Evolutionary conservation across 2,329 filamentous ascomycete genomes (phyloP), one percentile per base, ranked within the genome.

Genomic region (Cercospora janseana): DNA sequence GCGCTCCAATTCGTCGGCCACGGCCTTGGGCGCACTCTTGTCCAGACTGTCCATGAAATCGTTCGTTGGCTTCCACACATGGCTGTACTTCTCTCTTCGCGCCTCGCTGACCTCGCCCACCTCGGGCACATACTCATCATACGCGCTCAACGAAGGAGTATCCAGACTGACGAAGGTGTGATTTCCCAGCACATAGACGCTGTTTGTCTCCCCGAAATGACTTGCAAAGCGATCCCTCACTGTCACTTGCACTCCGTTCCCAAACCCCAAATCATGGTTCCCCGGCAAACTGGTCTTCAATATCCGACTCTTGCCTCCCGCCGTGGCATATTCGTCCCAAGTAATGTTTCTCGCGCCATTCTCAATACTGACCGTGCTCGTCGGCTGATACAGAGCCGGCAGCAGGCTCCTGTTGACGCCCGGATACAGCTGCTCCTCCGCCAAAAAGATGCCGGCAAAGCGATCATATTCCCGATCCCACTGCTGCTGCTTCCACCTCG

Each of bases 131-230:
- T 75, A 74, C 56, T 82, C 77, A 45, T 79, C 79, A 66, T 78
- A 75, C 3, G 93, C 92, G 64, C 89, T 95, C 61, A 97, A 70
- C 0, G 91, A 96, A 4, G 95, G 85, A 0, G 86, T 82, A 66
- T 98, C 93, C 6, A 98, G 79, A 0, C 89, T 94, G 15, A 98
- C 88, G 66, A 98, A 90, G 0, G 89, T 94, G 67, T 98, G 93
- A 65, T 98, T 98, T 9, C 88, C 93, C 46, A 97, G 79, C 4
- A 97, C 79, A 67, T 97, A 90, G 15, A 98, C 83, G 6, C 88
- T 79, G 68, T 96, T 97, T n/a, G 85, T 81, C 48, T 93, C 85
- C 4, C 93, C 93, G 70, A 98, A 97, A 66, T 85, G 95, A 3
- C 85, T 82, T 63, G 86, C 81, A 68, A 97, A 98, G 12, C 93